Conservation (phyloP, 2,329 filamentous ascomycete species). For the Arthrobotrys entomopaga region DNA sequence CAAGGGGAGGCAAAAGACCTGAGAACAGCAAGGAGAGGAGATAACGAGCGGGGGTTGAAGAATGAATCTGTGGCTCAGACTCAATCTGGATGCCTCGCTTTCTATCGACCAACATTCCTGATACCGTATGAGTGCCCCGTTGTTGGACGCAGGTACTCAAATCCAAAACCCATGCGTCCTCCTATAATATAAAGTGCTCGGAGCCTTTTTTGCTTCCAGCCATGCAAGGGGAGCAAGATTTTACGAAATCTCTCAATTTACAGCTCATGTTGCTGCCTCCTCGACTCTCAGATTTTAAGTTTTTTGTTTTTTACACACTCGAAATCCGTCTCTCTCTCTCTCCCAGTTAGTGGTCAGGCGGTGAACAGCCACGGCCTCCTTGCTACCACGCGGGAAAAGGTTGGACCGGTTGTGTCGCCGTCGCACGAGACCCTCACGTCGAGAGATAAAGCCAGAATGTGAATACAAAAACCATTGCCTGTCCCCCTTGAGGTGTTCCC, state of each 20-base stretch:
- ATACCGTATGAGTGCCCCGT: not conserved
- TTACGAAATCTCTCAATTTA: conserved; percentile 51
- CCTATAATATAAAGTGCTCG: conserved; percentile 1
- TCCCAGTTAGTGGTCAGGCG: conserved; percentile 23
- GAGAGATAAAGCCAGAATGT: conserved; percentile 12
- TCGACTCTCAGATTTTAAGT: conserved; percentile 17
- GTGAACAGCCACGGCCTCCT: conserved; percentile 18
- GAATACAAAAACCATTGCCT: conserved; percentile 50
- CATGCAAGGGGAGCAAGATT: conserved; percentile 47
- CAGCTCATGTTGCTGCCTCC: conserved; percentile 34
- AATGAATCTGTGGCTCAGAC: conserved; percentile 17
- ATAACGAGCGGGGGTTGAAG: conserved; percentile 20
- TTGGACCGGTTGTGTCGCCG: not conserved
- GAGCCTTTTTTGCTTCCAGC: conserved; percentile 14
- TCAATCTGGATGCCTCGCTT: conserved; percentile 25
- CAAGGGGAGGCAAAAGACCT: conserved; percentile 39
- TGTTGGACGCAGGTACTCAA: conserved; percentile 2
- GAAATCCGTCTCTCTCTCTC: conserved; percentile 18
- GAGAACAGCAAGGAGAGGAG: conserved; percentile 33
- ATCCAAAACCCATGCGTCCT: not conserved
- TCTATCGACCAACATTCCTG: conserved; percentile 35
- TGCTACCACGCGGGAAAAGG: conserved; percentile 36
- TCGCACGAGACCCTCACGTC: conserved; percentile 23
- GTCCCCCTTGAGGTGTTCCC: conserved; percentile 14
- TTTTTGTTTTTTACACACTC: conserved; percentile 20